phyloP scores from a whole-genome alignment of 192 early-diverging fungal genomes.

The Backusella circina region DNA sequence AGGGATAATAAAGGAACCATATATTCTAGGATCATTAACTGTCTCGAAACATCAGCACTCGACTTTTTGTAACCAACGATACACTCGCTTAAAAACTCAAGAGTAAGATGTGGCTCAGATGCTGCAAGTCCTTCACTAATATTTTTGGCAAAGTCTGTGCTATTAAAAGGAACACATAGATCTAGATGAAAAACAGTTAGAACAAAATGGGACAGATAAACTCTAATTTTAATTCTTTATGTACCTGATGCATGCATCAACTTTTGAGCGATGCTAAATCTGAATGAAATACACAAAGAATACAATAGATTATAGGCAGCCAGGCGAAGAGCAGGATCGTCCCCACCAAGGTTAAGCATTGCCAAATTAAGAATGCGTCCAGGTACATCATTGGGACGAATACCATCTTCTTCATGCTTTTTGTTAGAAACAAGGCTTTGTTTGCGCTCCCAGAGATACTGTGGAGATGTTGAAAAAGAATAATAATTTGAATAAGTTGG shows the following conservation, averaged over 20 bases:
- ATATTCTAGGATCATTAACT: slow-evolving; percentile 77
- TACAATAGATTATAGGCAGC: slow-evolving; percentile 87
- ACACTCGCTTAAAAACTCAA: slow-evolving; percentile 84
- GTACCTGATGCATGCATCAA: slow-evolving; percentile 65
- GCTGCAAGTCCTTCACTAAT: slow-evolving; percentile 75
- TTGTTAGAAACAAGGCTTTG: neutral
- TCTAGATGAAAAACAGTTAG: slow-evolving; percentile 38
- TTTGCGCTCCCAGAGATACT: slow-evolving; percentile 2
- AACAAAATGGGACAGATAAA: no score
- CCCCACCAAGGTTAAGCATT: slow-evolving; percentile 76
- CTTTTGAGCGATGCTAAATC: slow-evolving; percentile 71
- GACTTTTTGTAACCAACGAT: slow-evolving; percentile 74
- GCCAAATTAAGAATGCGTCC: slow-evolving; percentile 91
- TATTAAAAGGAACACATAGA: slow-evolving; percentile 84
- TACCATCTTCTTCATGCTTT: slow-evolving; percentile 13
- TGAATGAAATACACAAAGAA: slow-evolving; percentile 73
- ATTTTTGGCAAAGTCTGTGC: slow-evolving; percentile 65
- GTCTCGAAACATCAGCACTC: slow-evolving; percentile 57
- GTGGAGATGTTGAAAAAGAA: neutral
- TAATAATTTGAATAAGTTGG: neutral
- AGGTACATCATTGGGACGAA: slow-evolving; percentile 83
- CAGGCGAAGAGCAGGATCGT: slow-evolving; percentile 71
- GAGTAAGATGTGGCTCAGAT: slow-evolving; percentile 70
- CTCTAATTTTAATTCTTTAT: no score
- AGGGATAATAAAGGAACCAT: slow-evolving; percentile 86